Evolutionary conservation across 331 rosid genomes (phyloP).

Genomic region (Quercus tomentella): DNA sequence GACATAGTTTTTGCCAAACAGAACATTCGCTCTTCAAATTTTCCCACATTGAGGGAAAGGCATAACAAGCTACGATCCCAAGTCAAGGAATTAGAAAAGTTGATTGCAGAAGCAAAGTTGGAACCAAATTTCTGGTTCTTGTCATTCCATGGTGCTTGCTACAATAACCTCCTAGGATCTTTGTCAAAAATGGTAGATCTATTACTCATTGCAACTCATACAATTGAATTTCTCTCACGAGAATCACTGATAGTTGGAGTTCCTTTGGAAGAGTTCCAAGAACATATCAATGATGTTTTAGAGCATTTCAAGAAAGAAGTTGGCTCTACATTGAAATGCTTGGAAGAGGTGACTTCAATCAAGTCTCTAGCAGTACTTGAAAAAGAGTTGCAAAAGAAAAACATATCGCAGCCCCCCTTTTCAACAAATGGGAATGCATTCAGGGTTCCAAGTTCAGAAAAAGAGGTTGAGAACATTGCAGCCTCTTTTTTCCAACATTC

Average conservation of each 20-base stretch:
- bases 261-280: conserved; percentile 20
- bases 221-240: conserved; percentile 18
- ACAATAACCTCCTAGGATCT: conserved; percentile 44
- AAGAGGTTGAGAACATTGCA: conserved; percentile 32
- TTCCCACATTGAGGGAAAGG: conserved; percentile 24
- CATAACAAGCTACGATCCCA: conserved; percentile 34
- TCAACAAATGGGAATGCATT: conserved; percentile 15
- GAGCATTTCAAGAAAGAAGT: conserved; percentile 21
- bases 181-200: conserved; percentile 42
- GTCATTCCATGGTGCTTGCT: conserved; percentile 48
- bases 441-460: conserved; percentile 27
- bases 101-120: conserved; percentile 49
- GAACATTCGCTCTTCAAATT: conserved; percentile 18
- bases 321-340: conserved; percentile 31
- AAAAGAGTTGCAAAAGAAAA: conserved; percentile 3
- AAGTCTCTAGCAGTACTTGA: conserved; percentile 12
- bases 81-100: conserved; percentile 28
- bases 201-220: conserved; percentile 33
- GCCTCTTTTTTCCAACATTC: conserved; percentile 40
- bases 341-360: conserved; percentile 36
- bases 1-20: conserved; percentile 14
- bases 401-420: background rate
- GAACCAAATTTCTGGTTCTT: conserved; percentile 83
- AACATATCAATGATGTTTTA: conserved; percentile 21
- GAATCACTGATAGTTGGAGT: conserved; percentile 3